phyloP scores from a whole-genome alignment of 1,139 yeast species.

The Eremothecium coryli region DNA sequence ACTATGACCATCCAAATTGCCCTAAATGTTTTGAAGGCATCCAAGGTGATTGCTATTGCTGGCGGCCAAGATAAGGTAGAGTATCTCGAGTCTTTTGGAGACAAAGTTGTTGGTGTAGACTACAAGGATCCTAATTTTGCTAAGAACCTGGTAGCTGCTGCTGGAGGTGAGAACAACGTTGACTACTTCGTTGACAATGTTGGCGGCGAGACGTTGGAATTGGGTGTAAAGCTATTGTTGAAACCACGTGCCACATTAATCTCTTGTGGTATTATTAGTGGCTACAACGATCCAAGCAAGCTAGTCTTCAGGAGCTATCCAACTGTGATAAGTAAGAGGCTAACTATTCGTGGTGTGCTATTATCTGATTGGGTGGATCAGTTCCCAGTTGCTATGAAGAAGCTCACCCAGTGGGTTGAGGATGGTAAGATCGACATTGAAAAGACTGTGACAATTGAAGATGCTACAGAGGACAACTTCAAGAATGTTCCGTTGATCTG shows the following conservation, averaged over 20 bases:
- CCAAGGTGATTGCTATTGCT: conserved; percentile 54
- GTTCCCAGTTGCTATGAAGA: conserved; percentile 34
- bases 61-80: conserved; percentile 51
- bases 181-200: conserved; percentile 52
- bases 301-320: conserved; percentile 35
- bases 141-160: conserved; percentile 38
- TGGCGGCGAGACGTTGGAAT: conserved; percentile 52
- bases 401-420: conserved; percentile 32
- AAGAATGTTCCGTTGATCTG: conserved; percentile 37
- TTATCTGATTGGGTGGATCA: conserved; percentile 32
- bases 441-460: conserved; percentile 33
- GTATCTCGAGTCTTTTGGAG: conserved; percentile 49
- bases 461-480: conserved; percentile 33
- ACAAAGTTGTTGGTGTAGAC: conserved; percentile 44
- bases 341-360: conserved; percentile 42
- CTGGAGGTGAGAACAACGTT: conserved; percentile 36
- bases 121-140: conserved; percentile 42
- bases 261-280: conserved; percentile 57
- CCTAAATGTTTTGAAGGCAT: conserved; percentile 43
- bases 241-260: conserved; percentile 40
- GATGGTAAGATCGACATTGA: conserved; percentile 36
- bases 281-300: conserved; percentile 41
- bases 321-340: conserved; percentile 39
- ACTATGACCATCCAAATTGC: conserved; percentile 54
- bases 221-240: conserved; percentile 36